Base-by-base conservation (phyloP, 305 asterid species). In the Salvia sclarea region DNA sequence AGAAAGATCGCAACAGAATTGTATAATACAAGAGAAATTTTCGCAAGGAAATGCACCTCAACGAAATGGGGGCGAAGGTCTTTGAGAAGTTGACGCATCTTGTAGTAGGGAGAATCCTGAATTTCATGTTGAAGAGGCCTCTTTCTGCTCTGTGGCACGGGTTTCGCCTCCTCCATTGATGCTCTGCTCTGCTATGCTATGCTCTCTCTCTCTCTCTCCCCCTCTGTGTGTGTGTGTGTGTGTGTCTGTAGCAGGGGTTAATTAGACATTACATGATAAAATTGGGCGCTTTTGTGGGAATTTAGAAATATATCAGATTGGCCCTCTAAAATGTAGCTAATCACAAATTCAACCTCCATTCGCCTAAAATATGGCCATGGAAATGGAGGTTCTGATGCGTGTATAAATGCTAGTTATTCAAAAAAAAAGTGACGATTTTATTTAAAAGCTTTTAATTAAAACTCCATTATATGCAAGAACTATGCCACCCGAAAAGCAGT, bases 1-100 rank as follows among this genome's bases (percentile, higher is more conserved):
- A 25, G 24, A 22, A 3, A 9, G 1, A 50, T 8, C 16, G 20
- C 22, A 20, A 21, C 16, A 28, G 25, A 66, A 30, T 25, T 52
- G 18, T 0, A 7, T 14, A 53, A 2, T 6, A 25, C 40, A 21
- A n/a, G 7, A 40, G 11, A 57, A n/a, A 8, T 30, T n/a, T n/a
- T 41, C 1, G 37, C 28, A 20, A 50, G 7, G 10, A 61, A 52
- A 1, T 17, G n/a, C 7, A 83, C 98, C 94, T 91, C 86, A 14
- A 87, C 76, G 81, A 89, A 81, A 79, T 81, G 87, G 30, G 96
- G 96, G 9, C 95, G 90, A 74, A 91, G 92, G 58, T 91, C 92
- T 79, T 72, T 84, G 66, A 91, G 70, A 75, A 77, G 61, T 33
- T 77, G 74, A 16, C 91, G 86, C 83, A 91, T 84, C 80, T 89